Conservation (phyloP, 306 rosid genomes). For the Pterocarpus macrocarpus region DNA sequence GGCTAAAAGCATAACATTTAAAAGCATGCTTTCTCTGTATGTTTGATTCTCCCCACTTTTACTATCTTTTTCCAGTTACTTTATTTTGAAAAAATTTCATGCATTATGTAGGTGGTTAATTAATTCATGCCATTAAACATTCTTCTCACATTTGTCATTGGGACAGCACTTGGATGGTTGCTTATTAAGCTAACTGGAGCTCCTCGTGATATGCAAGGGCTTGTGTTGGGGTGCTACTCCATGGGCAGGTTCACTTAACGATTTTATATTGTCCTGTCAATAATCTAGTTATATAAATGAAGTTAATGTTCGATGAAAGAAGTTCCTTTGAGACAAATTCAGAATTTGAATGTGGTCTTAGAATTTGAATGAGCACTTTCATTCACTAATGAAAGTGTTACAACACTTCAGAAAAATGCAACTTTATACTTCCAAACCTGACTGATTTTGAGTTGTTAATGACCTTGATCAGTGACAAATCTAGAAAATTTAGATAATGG, state of each 20-base stretch:
- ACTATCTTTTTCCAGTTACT: neutral
- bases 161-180: constrained; percentile 44
- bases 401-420: too few relatives aligned
- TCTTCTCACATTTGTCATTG: constrained; percentile 33
- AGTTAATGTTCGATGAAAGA: neutral
- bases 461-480: too few relatives aligned
- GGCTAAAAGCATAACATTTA: constrained; percentile 15
- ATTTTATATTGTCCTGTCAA: neutral
- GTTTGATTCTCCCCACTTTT: neutral
- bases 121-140: constrained; percentile 43
- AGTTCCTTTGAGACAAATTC: too few relatives aligned
- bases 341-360: too few relatives aligned
- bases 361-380: too few relatives aligned
- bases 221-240: constrained; percentile 46
- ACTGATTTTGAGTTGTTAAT: too few relatives aligned
- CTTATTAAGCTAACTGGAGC: constrained; percentile 38
- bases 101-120: constrained; percentile 35
- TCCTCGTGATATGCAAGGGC: constrained; percentile 37
- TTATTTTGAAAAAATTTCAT: neutral
- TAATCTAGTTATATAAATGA: neutral
- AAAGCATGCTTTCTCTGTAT: constrained; percentile 23
- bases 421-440: too few relatives aligned
- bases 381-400: too few relatives aligned
- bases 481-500: too few relatives aligned
- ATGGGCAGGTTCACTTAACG: constrained; percentile 32